These are phyloP conservation scores for Aspergillus kassunensis DNA, from an alignment of 495 filamentous ascomycete species.

Conservation along the genomic window DNA sequence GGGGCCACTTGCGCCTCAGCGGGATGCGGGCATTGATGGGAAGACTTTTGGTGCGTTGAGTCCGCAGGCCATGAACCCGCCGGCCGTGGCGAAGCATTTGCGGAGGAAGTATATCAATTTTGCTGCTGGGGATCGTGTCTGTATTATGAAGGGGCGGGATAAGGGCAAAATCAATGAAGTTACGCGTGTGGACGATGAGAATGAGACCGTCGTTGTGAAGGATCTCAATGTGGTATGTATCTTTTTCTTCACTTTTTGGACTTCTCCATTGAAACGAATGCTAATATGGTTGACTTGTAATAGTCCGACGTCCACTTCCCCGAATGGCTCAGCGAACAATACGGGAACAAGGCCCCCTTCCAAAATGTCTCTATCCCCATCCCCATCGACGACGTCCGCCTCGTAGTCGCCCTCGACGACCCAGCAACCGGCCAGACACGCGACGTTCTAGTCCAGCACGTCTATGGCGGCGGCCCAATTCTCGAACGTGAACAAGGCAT, in stretches of 20 bases:
- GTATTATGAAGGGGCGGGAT: slow-evolving; percentile 68
- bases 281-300: slow-evolving; percentile 1
- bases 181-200: slow-evolving; percentile 48
- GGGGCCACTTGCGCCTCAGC: slow-evolving; percentile 69
- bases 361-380: slow-evolving; percentile 48
- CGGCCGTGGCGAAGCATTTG: slow-evolving; percentile 37
- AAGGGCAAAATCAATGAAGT: slow-evolving; percentile 78
- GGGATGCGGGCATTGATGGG: slow-evolving; percentile 54
- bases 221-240: slow-evolving; percentile 69
- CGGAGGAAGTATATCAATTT: slow-evolving; percentile 61
- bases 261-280: not conserved
- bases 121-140: slow-evolving; percentile 68
- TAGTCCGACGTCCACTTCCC: slow-evolving; percentile 59
- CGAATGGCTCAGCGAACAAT: slow-evolving; percentile 43
- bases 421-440: slow-evolving; percentile 54
- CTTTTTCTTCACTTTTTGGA: slow-evolving; percentile 13
- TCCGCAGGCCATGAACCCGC: slow-evolving; percentile 30
- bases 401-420: slow-evolving; percentile 72
- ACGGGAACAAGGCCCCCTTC: slow-evolving; percentile 39
- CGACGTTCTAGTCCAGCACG: slow-evolving; percentile 72
- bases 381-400: slow-evolving; percentile 65
- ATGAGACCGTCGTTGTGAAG: slow-evolving; percentile 56
- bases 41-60: slow-evolving; percentile 50
- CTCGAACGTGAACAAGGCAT: slow-evolving; percentile 30
- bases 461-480: slow-evolving; percentile 40